These are phyloP conservation scores for Quercus ilex DNA, from an alignment of 306 rosid genomes.

Conservation along the genomic window DNA sequence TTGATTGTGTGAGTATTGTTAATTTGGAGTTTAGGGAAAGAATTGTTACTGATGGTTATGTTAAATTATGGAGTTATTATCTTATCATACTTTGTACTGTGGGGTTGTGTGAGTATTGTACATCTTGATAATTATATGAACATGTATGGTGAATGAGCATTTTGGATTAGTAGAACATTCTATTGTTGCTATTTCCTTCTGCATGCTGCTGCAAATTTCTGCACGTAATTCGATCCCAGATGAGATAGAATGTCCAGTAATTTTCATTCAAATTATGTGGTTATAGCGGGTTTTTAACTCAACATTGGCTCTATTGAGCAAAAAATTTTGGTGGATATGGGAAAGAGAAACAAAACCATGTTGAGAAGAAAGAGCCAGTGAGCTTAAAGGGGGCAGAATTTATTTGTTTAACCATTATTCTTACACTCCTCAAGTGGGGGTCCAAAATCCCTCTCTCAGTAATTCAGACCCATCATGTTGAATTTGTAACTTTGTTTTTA, in stretches of 20 bases:
- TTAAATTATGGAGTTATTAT: not conserved
- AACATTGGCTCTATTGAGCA: no score
- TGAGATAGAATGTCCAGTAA: no score
- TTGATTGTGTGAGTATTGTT: not conserved
- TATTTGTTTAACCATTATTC: no score
- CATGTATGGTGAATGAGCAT: not conserved
- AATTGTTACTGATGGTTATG: not conserved
- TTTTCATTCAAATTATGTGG: no score
- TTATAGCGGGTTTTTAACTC: no score
- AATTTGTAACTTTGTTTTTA: no score
- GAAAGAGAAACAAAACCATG: not conserved
- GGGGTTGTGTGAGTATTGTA: not conserved
- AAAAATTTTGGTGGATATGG: not conserved
- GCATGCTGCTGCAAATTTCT: not conserved
- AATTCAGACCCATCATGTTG: no score
- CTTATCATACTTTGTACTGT: not conserved
- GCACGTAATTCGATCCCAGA: no score
- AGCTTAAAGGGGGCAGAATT: no score
- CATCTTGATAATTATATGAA: not conserved
- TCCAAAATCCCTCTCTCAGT: no score
- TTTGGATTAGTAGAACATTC: not conserved
- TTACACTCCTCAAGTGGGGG: no score
- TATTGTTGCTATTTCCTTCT: not conserved
- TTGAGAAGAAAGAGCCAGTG: not conserved
- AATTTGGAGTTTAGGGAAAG: not conserved